Base-by-base conservation (phyloP, 192 early-diverging fungal genomes). In the Backusella australiensis region DNA sequence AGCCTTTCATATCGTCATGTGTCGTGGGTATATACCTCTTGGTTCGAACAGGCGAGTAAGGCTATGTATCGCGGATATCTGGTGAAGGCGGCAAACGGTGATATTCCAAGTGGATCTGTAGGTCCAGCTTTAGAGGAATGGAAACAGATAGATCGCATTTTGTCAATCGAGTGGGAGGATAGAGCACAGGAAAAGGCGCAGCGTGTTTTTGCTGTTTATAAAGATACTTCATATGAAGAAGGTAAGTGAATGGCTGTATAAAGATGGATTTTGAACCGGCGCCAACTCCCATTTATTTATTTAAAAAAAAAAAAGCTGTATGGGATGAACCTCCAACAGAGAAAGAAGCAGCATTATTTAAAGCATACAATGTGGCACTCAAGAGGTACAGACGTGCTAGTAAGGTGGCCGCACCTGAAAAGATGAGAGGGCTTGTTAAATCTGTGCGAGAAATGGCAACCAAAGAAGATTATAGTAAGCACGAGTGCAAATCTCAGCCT, bases 191-290 rank as follows among this genome's bases (percentile, higher is more conserved):
- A 81, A n/a, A 78, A 89, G 38, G 78, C 89, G 17, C 82, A 87
- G 35, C 70, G 67, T 52, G 83, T 91, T 2, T 85, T 87, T 69
- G 87, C 93, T n/a, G 93, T 92, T 75, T 94, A 89, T 90, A 73
- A 77, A 53, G 90, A 85, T 3, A 46, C 89, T 6, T 75, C 81
- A 11, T 90, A 90, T 80, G 83, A 85, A 9, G 74, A 86, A 67
- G 77, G 84, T 78, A 86, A 76, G 59, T 86, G 71, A 72, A 77
- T 78, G 41, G 17, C 59, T 39, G 44, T 69, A 56, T n/a, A 19
- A 56, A 69, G 17, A 52, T 32, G 14, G 6, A 1, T 11, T 49
- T n/a, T 49, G 19, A 49, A 32, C 8, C 23, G 56, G 29, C 11
- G 11, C 29, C 23, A 71, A 35, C 35, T 32, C 44, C 9, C 35